Conservation (phyloP, 108 stramenopile genomes). For the Parietichytrium sp. region DNA sequence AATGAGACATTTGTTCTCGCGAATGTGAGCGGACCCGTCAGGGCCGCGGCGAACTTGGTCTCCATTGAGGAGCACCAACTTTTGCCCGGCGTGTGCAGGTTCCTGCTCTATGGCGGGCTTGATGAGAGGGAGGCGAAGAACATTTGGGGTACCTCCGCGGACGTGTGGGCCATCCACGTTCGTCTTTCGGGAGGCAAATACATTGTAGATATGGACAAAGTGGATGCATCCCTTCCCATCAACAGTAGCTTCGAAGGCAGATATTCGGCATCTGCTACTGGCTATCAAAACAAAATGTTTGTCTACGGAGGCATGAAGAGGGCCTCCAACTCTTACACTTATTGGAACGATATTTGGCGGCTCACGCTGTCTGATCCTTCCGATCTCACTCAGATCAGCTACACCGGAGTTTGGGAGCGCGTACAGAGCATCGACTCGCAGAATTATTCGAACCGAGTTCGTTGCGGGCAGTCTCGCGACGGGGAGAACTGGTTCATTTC, state of each 20-base stretch:
- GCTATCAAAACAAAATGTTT: background rate
- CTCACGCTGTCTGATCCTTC: background rate
- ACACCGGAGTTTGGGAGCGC: background rate
- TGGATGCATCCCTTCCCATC: too few species aligned
- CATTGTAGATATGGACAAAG: background rate
- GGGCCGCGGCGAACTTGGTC: background rate
- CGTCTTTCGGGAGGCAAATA: too few species aligned
- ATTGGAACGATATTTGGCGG: background rate
- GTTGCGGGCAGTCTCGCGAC: too few species aligned
- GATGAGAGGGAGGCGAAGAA: background rate
- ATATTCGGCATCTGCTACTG: background rate
- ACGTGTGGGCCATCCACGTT: background rate
- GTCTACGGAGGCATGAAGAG: too few species aligned
- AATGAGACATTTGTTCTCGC: background rate
- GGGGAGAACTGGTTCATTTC: background rate
- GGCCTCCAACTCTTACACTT: too few species aligned
- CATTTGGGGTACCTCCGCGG: background rate
- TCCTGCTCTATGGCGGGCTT: background rate
- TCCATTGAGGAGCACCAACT: background rate
- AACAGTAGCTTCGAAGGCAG: too few species aligned
- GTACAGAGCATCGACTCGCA: background rate
- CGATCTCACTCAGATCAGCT: too few species aligned
- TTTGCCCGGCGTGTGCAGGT: background rate
- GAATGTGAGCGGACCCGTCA: background rate
- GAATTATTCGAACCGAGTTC: background rate